Evolutionary conservation across 768 basidiomycete species (phyloP).

Genomic region (Coprinopsis strossmayeri): DNA sequence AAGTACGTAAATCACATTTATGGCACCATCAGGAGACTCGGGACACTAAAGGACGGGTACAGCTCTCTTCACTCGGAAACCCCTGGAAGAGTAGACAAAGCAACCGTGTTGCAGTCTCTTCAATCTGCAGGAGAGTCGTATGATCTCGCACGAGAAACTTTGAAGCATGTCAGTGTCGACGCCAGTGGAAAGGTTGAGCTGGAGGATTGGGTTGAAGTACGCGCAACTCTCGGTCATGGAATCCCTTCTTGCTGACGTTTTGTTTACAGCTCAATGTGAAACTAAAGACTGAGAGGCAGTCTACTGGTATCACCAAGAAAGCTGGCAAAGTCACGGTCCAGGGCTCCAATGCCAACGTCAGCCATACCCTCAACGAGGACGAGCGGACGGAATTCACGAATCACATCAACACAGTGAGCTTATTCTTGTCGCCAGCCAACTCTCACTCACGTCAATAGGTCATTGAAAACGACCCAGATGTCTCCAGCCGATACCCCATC

Average conservation of each 20-base stretch:
- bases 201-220: slow-evolving; percentile 97
- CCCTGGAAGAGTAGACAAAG: slow-evolving; percentile 80
- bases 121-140: slow-evolving; percentile 84
- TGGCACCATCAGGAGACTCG: neutral
- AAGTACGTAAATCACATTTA: slow-evolving; percentile 54
- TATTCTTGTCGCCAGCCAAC: neutral
- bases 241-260: too few relatives aligned
- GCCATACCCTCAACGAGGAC: slow-evolving; percentile 97
- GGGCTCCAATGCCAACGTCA: slow-evolving; percentile 92
- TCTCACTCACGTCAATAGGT: slow-evolving; percentile 42
- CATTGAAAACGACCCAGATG: slow-evolving; percentile 84
- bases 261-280: slow-evolving; percentile 90
- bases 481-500: slow-evolving; percentile 79
- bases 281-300: slow-evolving; percentile 47
- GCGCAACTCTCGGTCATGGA: slow-evolving; percentile 16
- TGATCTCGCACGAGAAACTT: slow-evolving; percentile 80
- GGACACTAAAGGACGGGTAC: slow-evolving; percentile 11
- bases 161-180: slow-evolving; percentile 92
- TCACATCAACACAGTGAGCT: slow-evolving; percentile 88
- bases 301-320: slow-evolving; percentile 52
- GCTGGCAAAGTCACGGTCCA: slow-evolving; percentile 91
- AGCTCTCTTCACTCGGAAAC: slow-evolving; percentile 74
- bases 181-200: slow-evolving; percentile 94
- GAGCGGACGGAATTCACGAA: slow-evolving; percentile 95
- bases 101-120: slow-evolving; percentile 69